A percentile compares a stretch with the other conserved stretches of the same genome.
These are phyloP conservation scores for Polychaeton citri DNA, from an alignment of 2,329 filamentous ascomycete species.

Conservation along the genomic window DNA sequence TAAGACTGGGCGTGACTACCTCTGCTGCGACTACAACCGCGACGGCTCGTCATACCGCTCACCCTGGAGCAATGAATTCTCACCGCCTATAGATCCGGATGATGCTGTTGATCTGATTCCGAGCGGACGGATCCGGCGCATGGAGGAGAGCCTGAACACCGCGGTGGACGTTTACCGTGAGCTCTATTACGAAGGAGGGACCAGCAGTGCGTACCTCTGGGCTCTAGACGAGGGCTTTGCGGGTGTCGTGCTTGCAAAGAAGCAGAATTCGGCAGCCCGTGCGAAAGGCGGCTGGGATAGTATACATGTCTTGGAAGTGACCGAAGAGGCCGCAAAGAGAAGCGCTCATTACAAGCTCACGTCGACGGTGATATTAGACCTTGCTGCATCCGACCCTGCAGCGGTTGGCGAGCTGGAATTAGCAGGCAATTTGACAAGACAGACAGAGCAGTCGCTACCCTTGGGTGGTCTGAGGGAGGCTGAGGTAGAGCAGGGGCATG, in stretches of 20 bases:
- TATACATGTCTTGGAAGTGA: constrained; percentile 96
- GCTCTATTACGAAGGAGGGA: constrained; percentile 91
- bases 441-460: constrained; percentile 82
- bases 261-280: constrained; percentile 44
- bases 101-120: constrained; percentile 73
- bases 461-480: constrained; percentile 35
- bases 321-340: constrained; percentile 62
- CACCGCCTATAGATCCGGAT: constrained; percentile 65
- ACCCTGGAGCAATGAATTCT: constrained; percentile 98
- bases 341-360: constrained; percentile 96
- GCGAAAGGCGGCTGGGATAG: constrained; percentile 66
- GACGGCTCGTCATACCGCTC: constrained; percentile 96
- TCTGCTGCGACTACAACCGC: constrained; percentile 98
- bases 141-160: constrained; percentile 89
- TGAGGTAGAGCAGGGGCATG: constrained; percentile 82
- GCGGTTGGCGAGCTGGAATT: constrained; percentile 77
- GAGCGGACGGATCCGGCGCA: constrained; percentile 78
- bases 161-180: constrained; percentile 95
- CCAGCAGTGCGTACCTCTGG: constrained; percentile 96
- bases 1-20: constrained; percentile 83
- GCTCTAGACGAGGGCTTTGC: constrained; percentile 96
- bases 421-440: constrained; percentile 93
- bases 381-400: constrained; percentile 51
- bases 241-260: constrained; percentile 90
- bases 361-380: constrained; percentile 84